A percentile compares a stretch with the other conserved stretches of the same genome.
Conservation (phyloP, 768 basidiomycete genomes). For the Myochromella boudieri region DNA sequence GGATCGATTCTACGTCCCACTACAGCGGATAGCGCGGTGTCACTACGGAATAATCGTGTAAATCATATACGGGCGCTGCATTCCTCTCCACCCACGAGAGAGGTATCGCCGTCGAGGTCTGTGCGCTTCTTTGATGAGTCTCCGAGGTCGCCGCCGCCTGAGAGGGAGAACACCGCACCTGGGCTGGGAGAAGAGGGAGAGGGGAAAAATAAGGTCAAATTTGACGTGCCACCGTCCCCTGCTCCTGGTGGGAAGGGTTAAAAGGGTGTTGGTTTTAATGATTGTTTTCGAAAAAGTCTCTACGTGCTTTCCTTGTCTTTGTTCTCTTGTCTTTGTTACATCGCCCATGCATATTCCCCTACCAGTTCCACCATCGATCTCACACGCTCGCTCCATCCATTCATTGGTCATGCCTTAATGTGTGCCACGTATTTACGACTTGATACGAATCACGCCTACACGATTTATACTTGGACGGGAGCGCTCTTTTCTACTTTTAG, state of each 20-base stretch:
- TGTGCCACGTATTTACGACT: too few species aligned
- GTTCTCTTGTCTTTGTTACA: not conserved
- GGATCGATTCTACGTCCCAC: slow-evolving; percentile 18
- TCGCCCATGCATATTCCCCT: too few species aligned
- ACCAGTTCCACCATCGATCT: too few species aligned
- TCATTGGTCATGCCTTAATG: too few species aligned
- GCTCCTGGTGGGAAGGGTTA: not conserved
- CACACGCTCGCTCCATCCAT: too few species aligned
- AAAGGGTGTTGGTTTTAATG: not conserved
- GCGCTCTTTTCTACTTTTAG: too few species aligned
- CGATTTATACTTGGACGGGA: too few species aligned
- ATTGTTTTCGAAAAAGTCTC: too few species aligned
- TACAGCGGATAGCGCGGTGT: slow-evolving; percentile 25
- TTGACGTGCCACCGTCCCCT: slow-evolving; percentile 6
- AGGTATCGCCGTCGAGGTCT: slow-evolving; percentile 44
- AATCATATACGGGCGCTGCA: slow-evolving; percentile 31
- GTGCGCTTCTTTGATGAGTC: slow-evolving; percentile 38
- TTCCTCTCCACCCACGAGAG: slow-evolving; percentile 31
- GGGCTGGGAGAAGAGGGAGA: slow-evolving; percentile 2
- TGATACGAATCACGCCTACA: not conserved
- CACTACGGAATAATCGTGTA: slow-evolving; percentile 29
- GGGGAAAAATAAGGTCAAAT: slow-evolving; percentile 8
- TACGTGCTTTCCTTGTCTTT: not conserved
- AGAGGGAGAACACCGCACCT: too few species aligned
- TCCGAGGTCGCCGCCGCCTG: not conserved